Evolutionary conservation across 1,284 basidiomycete species (phyloP), one percentile per base, ranked within the genome.

Genomic region (Spongiforma sp.): DNA sequence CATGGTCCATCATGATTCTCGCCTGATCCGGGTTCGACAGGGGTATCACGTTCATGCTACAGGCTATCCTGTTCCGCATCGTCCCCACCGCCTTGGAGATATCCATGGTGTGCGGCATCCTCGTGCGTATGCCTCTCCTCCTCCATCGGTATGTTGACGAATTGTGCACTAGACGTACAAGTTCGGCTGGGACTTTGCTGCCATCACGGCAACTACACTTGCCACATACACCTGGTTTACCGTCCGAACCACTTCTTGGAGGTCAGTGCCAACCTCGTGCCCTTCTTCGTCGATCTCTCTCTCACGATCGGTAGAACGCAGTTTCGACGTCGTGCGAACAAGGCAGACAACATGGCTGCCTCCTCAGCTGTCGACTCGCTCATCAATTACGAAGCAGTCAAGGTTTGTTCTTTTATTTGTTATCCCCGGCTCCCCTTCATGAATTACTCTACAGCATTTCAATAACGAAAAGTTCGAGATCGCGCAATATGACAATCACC

Each of bases 331-430:
- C 88, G 98, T 69, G 97, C 97, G 0, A 99, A 99, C 78, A 89
- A 92, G 57, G 98, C 98, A 0, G 97, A 99, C 74, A 99, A 99
- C 79, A 93, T 93, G 74, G 96, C 95, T 15, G 98, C 98, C 0
- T 95, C 95, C 0, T 88, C 93, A 2, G 95, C 95, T 2, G 95
- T 99, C 14, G 98, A 99, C 76, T 95, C 95, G 0, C 80, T 99
- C 61, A 96, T 99, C 78, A 99, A 99, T 76, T 99, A 95, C 73
- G 97, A 99, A 77, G 97, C 97, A 17, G 97, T 99, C 71, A 99
- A 99, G 86, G 95, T 95, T 63, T 69, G 61, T 11, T 5, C 61
- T 8, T 37, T 12, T 12, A 2, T 43, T 56, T 5, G 19, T 60
- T 39, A 10, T 3, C 34, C 30, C 15, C n/a, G 32, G 26, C 30